A percentile compares a stretch with the other conserved stretches of the same genome.
Evolutionary conservation across 768 basidiomycete species (phyloP).

Genomic region (Leccinum obscurum): DNA sequence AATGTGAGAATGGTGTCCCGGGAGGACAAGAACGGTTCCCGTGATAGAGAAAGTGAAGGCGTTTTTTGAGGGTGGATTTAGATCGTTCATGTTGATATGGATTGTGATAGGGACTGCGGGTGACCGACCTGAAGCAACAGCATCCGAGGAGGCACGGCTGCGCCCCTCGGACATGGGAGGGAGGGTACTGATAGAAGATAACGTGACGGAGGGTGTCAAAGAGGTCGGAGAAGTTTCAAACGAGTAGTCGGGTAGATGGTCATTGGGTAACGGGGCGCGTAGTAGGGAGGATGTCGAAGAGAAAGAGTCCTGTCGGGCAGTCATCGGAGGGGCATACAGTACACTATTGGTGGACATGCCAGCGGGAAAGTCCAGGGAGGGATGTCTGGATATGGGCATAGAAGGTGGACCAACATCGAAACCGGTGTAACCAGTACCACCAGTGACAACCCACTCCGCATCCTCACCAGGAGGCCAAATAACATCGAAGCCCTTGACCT

Average conservation of each 20-base stretch:
- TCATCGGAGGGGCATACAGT: constrained; percentile 23
- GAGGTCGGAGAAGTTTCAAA: constrained; percentile 66
- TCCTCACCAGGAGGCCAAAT: constrained; percentile 58
- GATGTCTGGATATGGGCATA: constrained; percentile 43
- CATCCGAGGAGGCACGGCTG: constrained; percentile 41
- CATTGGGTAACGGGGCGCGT: constrained; percentile 69
- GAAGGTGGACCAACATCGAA: constrained; percentile 54
- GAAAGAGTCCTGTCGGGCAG: constrained; percentile 41
- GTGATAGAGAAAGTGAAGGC: constrained; percentile 64
- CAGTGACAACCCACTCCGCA: constrained; percentile 59
- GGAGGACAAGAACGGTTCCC: constrained; percentile 62
- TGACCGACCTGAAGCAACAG: constrained; percentile 29
- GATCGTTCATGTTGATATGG: constrained; percentile 79
- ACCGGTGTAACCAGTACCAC: constrained; percentile 70
- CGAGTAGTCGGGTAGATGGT: constrained; percentile 68
- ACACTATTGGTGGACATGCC: constrained; percentile 19
- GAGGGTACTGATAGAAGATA: constrained; percentile 42
- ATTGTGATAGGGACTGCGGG: constrained; percentile 68
- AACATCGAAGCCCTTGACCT: constrained; percentile 67
- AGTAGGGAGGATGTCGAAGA: constrained; percentile 64
- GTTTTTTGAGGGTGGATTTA: constrained; percentile 64
- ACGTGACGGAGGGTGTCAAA: constrained; percentile 41
- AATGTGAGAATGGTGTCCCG: constrained; percentile 37
- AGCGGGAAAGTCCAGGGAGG: constrained; percentile 48
- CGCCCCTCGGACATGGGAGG: constrained; percentile 33